Base-by-base conservation (phyloP, 2,329 filamentous ascomycete species). In the Magnaporthiopsis incrustans region DNA sequence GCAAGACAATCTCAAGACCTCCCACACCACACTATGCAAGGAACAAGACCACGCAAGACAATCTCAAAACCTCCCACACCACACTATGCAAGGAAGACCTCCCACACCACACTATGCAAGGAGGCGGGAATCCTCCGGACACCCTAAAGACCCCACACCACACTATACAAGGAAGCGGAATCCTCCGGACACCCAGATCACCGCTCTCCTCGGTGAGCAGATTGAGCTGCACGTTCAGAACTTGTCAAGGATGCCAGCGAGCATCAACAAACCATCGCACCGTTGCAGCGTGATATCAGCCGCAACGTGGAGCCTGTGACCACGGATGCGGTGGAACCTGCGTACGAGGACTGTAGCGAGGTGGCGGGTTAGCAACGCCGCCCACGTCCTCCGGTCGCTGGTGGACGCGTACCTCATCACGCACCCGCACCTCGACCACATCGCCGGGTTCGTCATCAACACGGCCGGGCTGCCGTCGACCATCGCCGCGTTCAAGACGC, bases 341-440 rank as follows among this genome's bases (percentile, higher is more conserved):
- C 25, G n/a, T 62, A 62, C 30, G 3, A 3, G 25, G n/a, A 3
- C 4, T 62, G 38, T 32, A 32, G 7, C 18, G 3, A 30, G 2
- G 38, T 12, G 50, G 14, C 8, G 11, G 22, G n/a, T 30, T 14
- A 27, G 35, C 60, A 98, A 97, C 74, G 93, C 92, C 2, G 83
- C 89, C 4, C 83, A 96, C 73, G 81, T 99, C 61, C 87, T 93
- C 57, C 84, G 89, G 64, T 84, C 89, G 64, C 84, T 97, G 60
- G 85, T 99, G 65, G 91, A 94, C 59, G 90, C 92, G 0, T 95
- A 94, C 72, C 85, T 98, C 67, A 92, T 99, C 71, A 99, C 94
- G 0, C 95, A 99, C 75, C 91, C 95, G n/a, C 95, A 99, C 76
- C 83, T 99, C 1, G 95, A 99, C 72, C 95, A 99, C 75, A 87